phyloP scores from a whole-genome alignment of 495 filamentous ascomycete species.

The Podospora pseudopauciseta region DNA sequence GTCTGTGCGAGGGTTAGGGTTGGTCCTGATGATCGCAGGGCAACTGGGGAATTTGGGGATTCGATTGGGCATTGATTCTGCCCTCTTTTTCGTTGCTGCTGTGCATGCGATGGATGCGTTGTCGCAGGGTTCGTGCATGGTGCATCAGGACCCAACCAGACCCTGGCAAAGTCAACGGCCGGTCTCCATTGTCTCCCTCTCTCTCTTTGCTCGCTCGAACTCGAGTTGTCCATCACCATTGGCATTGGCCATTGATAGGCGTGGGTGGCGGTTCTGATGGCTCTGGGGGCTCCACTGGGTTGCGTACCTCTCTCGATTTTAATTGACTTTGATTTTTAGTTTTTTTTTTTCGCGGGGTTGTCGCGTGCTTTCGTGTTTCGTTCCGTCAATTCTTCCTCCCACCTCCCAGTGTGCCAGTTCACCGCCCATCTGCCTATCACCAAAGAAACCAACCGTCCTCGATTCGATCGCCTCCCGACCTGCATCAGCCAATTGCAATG shows the following conservation, averaged over 20 bases:
- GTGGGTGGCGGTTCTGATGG: too few relatives aligned
- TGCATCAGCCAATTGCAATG: not conserved
- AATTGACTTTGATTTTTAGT: too few relatives aligned
- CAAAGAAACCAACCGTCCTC: not conserved
- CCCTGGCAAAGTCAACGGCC: not conserved
- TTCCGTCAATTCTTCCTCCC: not conserved
- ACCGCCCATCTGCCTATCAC: not conserved
- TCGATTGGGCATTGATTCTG: not conserved
- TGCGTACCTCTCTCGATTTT: too few relatives aligned
- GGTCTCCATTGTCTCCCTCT: not conserved
- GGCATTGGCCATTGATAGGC: too few relatives aligned
- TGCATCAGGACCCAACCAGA: constrained; percentile 5
- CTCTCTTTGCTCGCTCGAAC: not conserved
- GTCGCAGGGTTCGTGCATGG: constrained; percentile 4
- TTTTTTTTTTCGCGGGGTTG: not conserved
- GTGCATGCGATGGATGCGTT: not conserved
- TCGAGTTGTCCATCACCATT: too few relatives aligned
- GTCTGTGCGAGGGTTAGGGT: not conserved
- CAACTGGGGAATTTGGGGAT: not conserved
- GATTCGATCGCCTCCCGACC: not conserved
- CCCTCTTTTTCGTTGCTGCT: not conserved
- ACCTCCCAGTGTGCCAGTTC: not conserved
- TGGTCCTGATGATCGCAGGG: not conserved
- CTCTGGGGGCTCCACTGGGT: too few relatives aligned
- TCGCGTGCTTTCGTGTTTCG: not conserved